Base-by-base conservation (phyloP, 768 basidiomycete species). In the Lentinus tigrinus region DNA sequence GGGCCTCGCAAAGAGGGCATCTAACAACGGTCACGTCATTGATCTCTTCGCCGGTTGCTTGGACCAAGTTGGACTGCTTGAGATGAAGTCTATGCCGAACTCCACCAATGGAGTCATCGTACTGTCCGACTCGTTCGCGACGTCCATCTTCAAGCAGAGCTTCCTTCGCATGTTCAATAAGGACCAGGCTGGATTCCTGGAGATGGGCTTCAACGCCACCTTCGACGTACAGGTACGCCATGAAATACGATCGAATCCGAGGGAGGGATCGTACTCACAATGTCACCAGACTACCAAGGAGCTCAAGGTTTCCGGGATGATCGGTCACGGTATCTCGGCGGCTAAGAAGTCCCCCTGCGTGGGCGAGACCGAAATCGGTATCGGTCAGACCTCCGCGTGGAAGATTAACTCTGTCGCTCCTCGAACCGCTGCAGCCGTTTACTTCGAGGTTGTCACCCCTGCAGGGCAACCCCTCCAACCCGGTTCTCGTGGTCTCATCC, bases 201-300 rank as follows among this genome's bases (percentile, higher is more conserved):
- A 90, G 68, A 98, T 98, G 95, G 97, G 96, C 54, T 98, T 98
- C 78, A 99, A 98, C 66, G 97, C 95, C 10, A 98, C 95, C 0
- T 96, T 99, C 65, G 97, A 98, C 71, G 96, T 99, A 24, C 91
- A 95, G 84, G 93, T 93, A 66, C 2, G 59, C 58, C 6, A n/a
- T 24, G 5, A 24, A 21, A 7, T 54, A 31, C 39, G 47, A 16
- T 38, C 21, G 26, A 26, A 13, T 51, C 27, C 21, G 26, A 46
- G 7, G 26, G 39, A 11, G 16, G 40, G 10, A 52, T 19, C 58
- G 62, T 56, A 47, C 60, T 47, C 54, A 31, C 31, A 34, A 38
- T 53, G 17, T 17, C 24, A 43, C 21, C 24, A 98, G 93, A 97
- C 96, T 0, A 98, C 97, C 28, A 99, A 98, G 78, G 97, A 99